Conservation (phyloP, 768 basidiomycete species). For the Amylocystis lapponica region DNA sequence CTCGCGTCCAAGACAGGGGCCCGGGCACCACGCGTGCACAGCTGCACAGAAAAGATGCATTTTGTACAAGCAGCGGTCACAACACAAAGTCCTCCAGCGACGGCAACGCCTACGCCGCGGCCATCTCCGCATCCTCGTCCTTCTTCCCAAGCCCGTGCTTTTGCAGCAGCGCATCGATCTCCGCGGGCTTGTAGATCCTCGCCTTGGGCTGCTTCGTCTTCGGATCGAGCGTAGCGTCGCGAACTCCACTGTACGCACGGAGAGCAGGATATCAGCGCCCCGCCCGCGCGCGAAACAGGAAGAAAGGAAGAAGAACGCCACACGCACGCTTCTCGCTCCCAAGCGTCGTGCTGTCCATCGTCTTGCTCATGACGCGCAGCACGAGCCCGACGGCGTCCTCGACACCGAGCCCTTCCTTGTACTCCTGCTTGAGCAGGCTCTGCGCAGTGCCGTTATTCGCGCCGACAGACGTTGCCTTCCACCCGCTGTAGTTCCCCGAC, state of each 20-base stretch:
- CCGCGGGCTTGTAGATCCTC: slow-evolving; percentile 85
- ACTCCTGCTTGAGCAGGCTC: slow-evolving; percentile 94
- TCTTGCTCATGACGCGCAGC: slow-evolving; percentile 96
- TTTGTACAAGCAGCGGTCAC: too few species aligned
- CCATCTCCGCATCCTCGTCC: slow-evolving; percentile 79
- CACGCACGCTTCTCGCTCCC: slow-evolving; percentile 90
- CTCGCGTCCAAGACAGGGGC: too few species aligned
- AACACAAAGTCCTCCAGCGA: too few species aligned
- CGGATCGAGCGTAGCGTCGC: slow-evolving; percentile 87
- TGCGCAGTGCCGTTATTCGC: slow-evolving; percentile 96
- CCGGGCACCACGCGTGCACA: too few species aligned
- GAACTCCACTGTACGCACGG: slow-evolving; percentile 71
- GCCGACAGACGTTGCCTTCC: slow-evolving; percentile 99
- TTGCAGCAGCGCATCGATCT: slow-evolving; percentile 79
- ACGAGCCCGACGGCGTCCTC: slow-evolving; percentile 92
- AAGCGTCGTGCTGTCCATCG: slow-evolving; percentile 97
- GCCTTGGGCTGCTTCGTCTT: slow-evolving; percentile 73
- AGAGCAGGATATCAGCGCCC: slow-evolving; percentile 1
- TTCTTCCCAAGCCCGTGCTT: slow-evolving; percentile 85
- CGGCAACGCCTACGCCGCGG: too few species aligned
- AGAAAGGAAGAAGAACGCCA: background rate
- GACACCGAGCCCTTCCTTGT: slow-evolving; percentile 89
- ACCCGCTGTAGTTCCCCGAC: slow-evolving; percentile 96
- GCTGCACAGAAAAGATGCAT: too few species aligned
- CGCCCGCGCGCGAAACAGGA: background rate